These are phyloP conservation scores for Lyophyllum atratum DNA, from an alignment of 768 basidiomycete genomes.

Conservation along the genomic window DNA sequence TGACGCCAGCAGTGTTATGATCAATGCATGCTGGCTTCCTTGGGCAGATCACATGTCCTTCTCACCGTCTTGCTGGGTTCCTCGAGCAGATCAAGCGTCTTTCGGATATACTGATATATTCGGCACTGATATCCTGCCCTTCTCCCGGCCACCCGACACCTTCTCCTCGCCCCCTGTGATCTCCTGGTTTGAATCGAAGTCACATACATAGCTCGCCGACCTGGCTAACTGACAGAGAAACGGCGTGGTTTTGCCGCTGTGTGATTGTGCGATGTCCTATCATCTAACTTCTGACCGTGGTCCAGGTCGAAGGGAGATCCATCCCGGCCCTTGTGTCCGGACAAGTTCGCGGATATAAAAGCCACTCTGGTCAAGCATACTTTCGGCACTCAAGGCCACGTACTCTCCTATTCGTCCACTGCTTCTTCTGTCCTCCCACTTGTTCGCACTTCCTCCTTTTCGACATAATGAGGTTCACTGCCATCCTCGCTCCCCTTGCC, in stretches of 20 bases:
- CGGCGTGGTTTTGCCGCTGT: constrained; percentile 9
- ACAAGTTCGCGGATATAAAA: background rate
- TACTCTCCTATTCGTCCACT: background rate
- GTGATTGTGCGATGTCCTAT: background rate
- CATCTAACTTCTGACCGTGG: background rate
- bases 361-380: background rate
- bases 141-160: constrained; percentile 2
- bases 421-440: background rate
- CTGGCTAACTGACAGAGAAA: background rate
- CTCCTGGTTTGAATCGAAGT: background rate
- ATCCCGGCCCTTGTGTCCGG: background rate
- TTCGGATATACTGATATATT: background rate
- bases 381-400: background rate
- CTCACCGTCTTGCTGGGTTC: background rate
- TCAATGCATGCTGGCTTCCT: too few relatives aligned
- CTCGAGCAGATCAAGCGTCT: background rate
- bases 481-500: constrained; percentile 10
- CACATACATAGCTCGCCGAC: background rate
- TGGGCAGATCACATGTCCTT: too few relatives aligned
- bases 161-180: constrained; percentile 1
- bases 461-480: constrained; percentile 16
- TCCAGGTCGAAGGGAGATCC: background rate
- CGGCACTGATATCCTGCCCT: background rate
- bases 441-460: background rate
- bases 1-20: too few relatives aligned